These are phyloP conservation scores for Lepidium campestre DNA, from an alignment of 441 rosid genomes.

Conservation along the genomic window DNA sequence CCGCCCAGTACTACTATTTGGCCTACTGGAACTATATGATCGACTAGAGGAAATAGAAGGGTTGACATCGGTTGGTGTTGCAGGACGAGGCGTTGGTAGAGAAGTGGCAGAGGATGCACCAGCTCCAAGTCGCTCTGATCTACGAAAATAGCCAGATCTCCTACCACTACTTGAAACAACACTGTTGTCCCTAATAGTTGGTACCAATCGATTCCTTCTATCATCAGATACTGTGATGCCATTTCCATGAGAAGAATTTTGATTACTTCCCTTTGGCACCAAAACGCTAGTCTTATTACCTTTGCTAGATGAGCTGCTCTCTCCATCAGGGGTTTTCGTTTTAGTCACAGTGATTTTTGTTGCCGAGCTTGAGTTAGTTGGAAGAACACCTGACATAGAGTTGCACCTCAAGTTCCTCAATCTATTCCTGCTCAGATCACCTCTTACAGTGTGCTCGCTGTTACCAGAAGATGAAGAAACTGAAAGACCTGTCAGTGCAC, in stretches of 20 bases:
- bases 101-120: constrained; percentile 23
- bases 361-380: constrained; percentile 33
- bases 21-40: constrained; percentile 15
- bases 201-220: constrained; percentile 46
- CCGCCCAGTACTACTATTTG: constrained; percentile 7
- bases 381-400: constrained; percentile 42
- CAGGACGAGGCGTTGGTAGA: constrained; percentile 39
- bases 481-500: background rate
- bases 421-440: constrained; percentile 37
- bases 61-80: constrained; percentile 31
- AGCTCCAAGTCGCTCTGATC: constrained; percentile 39
- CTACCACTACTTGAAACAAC: constrained; percentile 53
- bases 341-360: constrained; percentile 35
- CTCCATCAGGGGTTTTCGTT: constrained; percentile 51
- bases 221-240: constrained; percentile 59
- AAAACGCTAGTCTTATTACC: constrained; percentile 48
- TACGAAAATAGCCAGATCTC: constrained; percentile 37
- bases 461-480: constrained; percentile 40
- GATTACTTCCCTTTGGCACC: constrained; percentile 33
- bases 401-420: constrained; percentile 54
- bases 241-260: constrained; percentile 36
- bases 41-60: constrained; percentile 30
- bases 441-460: constrained; percentile 32
- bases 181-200: constrained; percentile 39
- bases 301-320: constrained; percentile 53